Evolutionary conservation across 1,139 yeast genomes (phyloP), one percentile per base, ranked within the genome.

Genomic region (Torulaspora pretoriensis): DNA sequence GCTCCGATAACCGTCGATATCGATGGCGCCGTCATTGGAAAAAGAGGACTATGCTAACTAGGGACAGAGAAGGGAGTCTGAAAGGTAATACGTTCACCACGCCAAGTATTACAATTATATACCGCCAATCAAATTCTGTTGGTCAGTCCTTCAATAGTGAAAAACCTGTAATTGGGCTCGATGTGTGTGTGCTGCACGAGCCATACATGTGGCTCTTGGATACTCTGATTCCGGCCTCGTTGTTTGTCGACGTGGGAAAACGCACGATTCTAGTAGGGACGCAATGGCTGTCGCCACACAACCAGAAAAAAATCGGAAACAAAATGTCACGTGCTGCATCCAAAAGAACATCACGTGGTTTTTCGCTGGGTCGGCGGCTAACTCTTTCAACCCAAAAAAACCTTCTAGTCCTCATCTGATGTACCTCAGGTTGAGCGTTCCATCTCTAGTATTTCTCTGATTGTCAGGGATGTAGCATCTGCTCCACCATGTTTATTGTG

Each of bases 141-240:
- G 8, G 12, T 12, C 29, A 6, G 32, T 19, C 32, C 32, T 29
- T 13, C n/a, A 7, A 17, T 14, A 16, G 32, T 29, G 19, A 29
- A 29, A 29, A 29, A 29, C 19, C 10, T 29, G 32, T 29, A 29
- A 16, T 16, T 9, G 32, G n/a, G 35, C 26, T 24, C 33, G n/a
- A 10, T 19, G n/a, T 24, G 19, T 38, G 25, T 31, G 30, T 13
- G 7, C 22, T 19, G 22, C 19, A 19, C 29, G 36, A 43, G 46
- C 46, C 46, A 43, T 43, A 43, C 17, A 32, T 43, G 46, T 43
- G 46, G 46, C 46, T 43, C 37, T 34, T 35, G 10, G 8, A n/a
- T 24, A 13, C 28, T 16, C 3, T 36, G 26, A 24, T 12, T 19
- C 7, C 7, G 22, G 7, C 22, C 22, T 19, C 7, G 19, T 17